Evolutionary conservation across 805 yeast genomes (phyloP).

Genomic region (Tetrapisispora taiwanensis): DNA sequence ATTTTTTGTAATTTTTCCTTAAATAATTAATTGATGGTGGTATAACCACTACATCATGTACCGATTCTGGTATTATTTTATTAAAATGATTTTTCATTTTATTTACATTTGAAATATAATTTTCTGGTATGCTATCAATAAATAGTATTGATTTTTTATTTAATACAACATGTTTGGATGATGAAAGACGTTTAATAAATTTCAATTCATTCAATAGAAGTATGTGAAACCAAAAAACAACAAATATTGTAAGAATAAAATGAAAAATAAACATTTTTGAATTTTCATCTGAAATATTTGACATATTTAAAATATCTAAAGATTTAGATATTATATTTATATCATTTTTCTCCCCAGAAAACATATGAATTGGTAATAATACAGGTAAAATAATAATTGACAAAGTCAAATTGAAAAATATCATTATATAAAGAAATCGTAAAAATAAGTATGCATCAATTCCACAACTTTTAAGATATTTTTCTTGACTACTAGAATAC

Average conservation of each 20-base stretch:
- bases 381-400: conserved; percentile 48
- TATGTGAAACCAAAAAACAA: conserved; percentile 47
- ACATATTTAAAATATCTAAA: conserved; percentile 59
- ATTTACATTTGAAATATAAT: conserved; percentile 8
- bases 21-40: conserved; percentile 29
- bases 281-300: conserved; percentile 50
- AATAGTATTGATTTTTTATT: conserved; percentile 29
- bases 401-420: conserved; percentile 41
- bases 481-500: conserved; percentile 31
- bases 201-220: conserved; percentile 48
- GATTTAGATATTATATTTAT: conserved; percentile 4
- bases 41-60: conserved; percentile 52
- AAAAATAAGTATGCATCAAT: conserved; percentile 68
- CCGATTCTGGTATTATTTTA: conserved; percentile 41
- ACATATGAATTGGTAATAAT: conserved; percentile 52
- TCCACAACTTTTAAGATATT: conserved; percentile 38
- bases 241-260: conserved; percentile 45
- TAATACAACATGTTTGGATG: conserved; percentile 34
- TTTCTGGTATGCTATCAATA: conserved; percentile 38
- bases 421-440: conserved; percentile 45
- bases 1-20: conserved; percentile 28
- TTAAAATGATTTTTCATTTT: conserved; percentile 17
- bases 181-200: conserved; percentile 33
- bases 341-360: conserved; percentile 9
- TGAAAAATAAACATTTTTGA: conserved; percentile 49